Evolutionary conservation across 495 filamentous ascomycete genomes (phyloP), one percentile per base, ranked within the genome.

Genomic region (Choiromyces venosus): DNA sequence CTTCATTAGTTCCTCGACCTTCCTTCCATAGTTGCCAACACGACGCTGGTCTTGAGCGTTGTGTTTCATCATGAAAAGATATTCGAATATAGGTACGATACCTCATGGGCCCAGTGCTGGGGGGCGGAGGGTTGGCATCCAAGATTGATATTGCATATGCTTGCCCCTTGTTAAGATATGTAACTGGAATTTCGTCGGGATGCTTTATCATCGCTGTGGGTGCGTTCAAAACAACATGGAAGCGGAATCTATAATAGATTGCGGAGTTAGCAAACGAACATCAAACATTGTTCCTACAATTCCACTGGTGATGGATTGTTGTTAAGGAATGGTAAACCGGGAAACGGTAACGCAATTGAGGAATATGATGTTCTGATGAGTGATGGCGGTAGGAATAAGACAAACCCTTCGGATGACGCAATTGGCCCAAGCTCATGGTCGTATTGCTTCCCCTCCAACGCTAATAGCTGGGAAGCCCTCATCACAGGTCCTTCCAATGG

Each of bases 21-120:
- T 97, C 93, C 80, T 97, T 97, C 95, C 95, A 99, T 25, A 98
- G 81, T 74, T 93, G 92, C 95, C 95, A 99, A 82, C 92, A 97
- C 16, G 90, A 85, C 35, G 87, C 89, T 0, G 95, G 93, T 71
- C 90, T 91, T 70, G 88, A 87, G 74, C 94, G 85, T 81, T 98
- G 94, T 75, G 94, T 89, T 71, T 96, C 91, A 70, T 97, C 94
- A 79, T 99, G 93, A 79, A 98, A 99, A 0, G 93, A 96, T 56
- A 99, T 89, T 8, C 95, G 91, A 52, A 99, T 85, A 77, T 88
- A 95, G 0, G 94, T 97, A 39, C 94, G 87, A 82, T 96, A 97
- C 76, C 87, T 89, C 25, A 86, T 40, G 1, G 84, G 83, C 18
- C 80, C 82, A 0, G 86, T 84, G 73, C 83, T 86, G 16, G 84